phyloP scores from a whole-genome alignment of 176 grass and related monocot species.

The Oryza officinalis region DNA sequence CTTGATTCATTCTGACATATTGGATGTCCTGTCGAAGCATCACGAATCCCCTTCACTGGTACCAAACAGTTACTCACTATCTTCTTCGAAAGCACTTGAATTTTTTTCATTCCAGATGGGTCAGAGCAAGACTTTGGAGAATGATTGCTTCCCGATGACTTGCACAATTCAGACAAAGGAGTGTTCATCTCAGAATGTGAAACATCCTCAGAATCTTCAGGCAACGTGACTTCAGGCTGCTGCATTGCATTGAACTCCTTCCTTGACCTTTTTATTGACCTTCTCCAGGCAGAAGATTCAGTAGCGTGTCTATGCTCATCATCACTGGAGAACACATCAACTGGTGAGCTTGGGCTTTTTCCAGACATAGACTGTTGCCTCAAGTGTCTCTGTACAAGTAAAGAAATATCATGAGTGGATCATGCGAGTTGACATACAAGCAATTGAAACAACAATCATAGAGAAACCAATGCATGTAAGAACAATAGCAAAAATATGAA shows the following conservation, averaged over 20 bases:
- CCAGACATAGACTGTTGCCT: slow-evolving; percentile 39
- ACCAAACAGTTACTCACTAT: background rate
- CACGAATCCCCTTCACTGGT: slow-evolving; percentile 14
- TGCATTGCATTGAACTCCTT: slow-evolving; percentile 32
- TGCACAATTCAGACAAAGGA: slow-evolving; percentile 23
- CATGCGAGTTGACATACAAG: slow-evolving; percentile 21
- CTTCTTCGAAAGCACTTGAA: slow-evolving; percentile 29
- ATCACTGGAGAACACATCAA: slow-evolving; percentile 35
- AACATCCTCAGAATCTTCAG: slow-evolving; percentile 29
- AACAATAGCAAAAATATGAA: slow-evolving; percentile 12
- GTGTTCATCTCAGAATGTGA: slow-evolving; percentile 31
- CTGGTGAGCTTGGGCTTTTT: slow-evolving; percentile 26
- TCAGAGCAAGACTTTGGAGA: slow-evolving; percentile 3
- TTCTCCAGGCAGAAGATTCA: slow-evolving; percentile 31
- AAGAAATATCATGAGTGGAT: background rate
- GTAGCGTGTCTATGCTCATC: slow-evolving; percentile 26
- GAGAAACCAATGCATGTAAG: slow-evolving; percentile 2
- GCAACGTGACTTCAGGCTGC: background rate
- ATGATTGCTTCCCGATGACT: slow-evolving; percentile 37
- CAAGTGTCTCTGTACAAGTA: slow-evolving; percentile 38
- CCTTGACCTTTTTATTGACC: slow-evolving; percentile 43
- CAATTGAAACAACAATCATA: background rate
- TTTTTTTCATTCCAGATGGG: slow-evolving; percentile 1
- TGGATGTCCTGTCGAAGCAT: slow-evolving; percentile 24
- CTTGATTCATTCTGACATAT: slow-evolving; percentile 4